phyloP scores from a whole-genome alignment of 148 eudicot genomes.

The Amaranthus hypochondriacus region DNA sequence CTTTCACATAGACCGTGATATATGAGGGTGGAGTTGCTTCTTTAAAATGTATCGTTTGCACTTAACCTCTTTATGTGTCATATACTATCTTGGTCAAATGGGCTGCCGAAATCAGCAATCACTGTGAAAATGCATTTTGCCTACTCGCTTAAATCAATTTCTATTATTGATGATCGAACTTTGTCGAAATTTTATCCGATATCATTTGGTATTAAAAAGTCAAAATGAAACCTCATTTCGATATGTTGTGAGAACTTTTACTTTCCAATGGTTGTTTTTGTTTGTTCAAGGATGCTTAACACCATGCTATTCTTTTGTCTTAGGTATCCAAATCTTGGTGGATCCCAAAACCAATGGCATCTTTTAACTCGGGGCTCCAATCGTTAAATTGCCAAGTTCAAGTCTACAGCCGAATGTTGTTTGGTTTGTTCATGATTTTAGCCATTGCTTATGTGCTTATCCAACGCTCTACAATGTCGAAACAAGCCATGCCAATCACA shows the following conservation, averaged over 20 bases:
- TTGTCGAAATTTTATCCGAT: no score
- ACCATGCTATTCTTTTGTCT: not conserved
- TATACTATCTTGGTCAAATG: no score
- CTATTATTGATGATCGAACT: no score
- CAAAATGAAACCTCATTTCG: no score
- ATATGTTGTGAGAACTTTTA: not conserved
- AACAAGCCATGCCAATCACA: slow-evolving; percentile 81
- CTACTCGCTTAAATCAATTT: no score
- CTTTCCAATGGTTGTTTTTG: not conserved
- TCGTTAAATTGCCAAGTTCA: slow-evolving; percentile 58
- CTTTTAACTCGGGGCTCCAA: slow-evolving; percentile 54
- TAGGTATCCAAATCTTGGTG: slow-evolving; percentile 89
- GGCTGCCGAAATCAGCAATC: no score
- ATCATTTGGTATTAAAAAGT: no score
- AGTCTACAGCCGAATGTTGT: slow-evolving; percentile 63
- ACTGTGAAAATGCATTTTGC: no score
- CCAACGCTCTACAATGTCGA: slow-evolving; percentile 54
- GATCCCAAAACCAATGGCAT: slow-evolving; percentile 69
- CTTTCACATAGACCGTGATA: no score
- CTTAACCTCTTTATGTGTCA: no score
- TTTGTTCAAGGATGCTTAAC: slow-evolving; percentile 1
- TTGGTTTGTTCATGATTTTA: slow-evolving; percentile 54
- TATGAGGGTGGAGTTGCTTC: no score
- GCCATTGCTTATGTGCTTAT: slow-evolving; percentile 48
- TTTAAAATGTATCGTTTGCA: no score